Evolutionary conservation across 2,329 filamentous ascomycete species (phyloP).

Genomic region (Xylaria digitata): DNA sequence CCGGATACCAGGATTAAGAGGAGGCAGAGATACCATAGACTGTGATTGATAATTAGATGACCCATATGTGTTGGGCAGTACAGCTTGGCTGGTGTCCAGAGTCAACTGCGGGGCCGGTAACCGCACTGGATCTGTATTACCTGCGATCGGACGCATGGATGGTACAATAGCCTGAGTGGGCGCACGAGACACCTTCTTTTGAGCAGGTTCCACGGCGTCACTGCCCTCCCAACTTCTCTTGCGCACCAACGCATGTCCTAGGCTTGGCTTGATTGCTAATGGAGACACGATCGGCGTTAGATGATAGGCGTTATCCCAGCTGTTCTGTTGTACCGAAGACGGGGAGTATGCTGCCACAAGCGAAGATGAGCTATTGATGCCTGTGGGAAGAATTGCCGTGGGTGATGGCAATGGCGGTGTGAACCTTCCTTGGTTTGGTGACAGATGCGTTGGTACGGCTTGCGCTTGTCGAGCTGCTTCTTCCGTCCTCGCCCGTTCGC

Average conservation of each 20-base stretch:
- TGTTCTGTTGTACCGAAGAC: conserved; percentile 48
- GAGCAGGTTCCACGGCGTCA: conserved; percentile 64
- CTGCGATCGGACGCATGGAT: conserved; percentile 41
- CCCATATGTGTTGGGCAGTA: conserved; percentile 46
- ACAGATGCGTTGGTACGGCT: conserved; percentile 52
- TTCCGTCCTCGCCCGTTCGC: conserved; percentile 71
- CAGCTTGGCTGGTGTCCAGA: conserved; percentile 63
- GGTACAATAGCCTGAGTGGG: conserved; percentile 44
- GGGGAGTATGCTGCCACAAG: conserved; percentile 58
- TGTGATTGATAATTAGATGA: conserved; percentile 57
- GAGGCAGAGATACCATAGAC: conserved; percentile 68
- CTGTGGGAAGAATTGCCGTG: conserved; percentile 53
- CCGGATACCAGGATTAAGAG: conserved; percentile 69
- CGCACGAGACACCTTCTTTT: conserved; percentile 60
- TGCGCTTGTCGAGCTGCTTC: conserved; percentile 49
- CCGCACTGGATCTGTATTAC: conserved; percentile 55
- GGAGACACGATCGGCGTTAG: conserved; percentile 59
- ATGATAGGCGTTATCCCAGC: conserved; percentile 55
- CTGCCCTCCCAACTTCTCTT: conserved; percentile 64
- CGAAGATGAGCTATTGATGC: conserved; percentile 51
- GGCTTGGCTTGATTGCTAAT: conserved; percentile 59
- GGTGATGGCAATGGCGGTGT: conserved; percentile 64
- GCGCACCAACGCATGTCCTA: conserved; percentile 55
- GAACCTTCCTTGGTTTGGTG: conserved; percentile 55
- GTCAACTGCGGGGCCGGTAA: conserved; percentile 79